Evolutionary conservation across 2,329 filamentous ascomycete genomes (phyloP).

Genomic region (Graphium sp.): DNA sequence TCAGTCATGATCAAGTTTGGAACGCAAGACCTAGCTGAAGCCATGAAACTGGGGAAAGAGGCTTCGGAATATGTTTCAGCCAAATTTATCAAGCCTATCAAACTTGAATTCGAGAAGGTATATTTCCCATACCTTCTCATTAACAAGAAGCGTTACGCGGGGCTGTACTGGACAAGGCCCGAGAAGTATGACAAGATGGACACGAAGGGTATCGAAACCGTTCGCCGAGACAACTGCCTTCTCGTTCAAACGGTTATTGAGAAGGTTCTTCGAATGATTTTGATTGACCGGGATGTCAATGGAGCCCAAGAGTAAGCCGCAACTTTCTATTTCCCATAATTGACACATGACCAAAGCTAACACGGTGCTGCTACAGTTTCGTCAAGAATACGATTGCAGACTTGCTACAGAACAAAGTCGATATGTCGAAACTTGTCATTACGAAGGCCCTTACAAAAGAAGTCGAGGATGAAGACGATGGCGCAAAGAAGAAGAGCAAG

Average conservation of each 20-base stretch:
- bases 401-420: conserved; percentile 89
- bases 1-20: conserved; percentile 99
- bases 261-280: conserved; percentile 84
- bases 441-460: conserved; percentile 90
- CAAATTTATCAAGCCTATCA: conserved; percentile 94
- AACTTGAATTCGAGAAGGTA: conserved; percentile 97
- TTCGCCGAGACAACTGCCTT: conserved; percentile 88
- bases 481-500: too few relatives aligned
- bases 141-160: conserved; percentile 99
- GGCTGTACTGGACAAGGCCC: conserved; percentile 91
- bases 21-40: conserved; percentile 66
- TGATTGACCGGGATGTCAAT: conserved; percentile 81
- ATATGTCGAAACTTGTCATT: conserved; percentile 98
- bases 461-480: too few relatives aligned
- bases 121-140: conserved; percentile 96
- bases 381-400: conserved; percentile 94
- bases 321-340: conserved; percentile 1
- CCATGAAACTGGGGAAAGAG: conserved; percentile 92
- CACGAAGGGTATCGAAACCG: conserved; percentile 97
- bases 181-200: conserved; percentile 99
- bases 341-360: conserved; percentile 1
- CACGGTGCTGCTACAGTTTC: conserved; percentile 38
- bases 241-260: conserved; percentile 96
- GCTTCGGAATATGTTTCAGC: conserved; percentile 75
- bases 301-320: conserved; percentile 76